Conservation (phyloP, 257 asterid genomes). For the Capsicum chinense region DNA sequence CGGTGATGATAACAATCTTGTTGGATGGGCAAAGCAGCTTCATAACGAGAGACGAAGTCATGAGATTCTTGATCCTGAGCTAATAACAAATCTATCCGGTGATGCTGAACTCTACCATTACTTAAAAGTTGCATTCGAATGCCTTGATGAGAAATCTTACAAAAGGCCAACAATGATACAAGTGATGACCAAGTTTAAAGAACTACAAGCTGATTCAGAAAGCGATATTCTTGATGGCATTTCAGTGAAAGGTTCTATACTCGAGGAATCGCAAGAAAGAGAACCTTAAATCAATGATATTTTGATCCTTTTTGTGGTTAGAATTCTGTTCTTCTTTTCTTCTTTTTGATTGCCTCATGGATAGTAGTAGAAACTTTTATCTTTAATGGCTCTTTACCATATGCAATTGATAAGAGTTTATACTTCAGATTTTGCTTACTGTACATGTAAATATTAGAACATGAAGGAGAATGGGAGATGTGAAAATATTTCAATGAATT, state of each 20-base stretch:
- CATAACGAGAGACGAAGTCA: conserved; percentile 59
- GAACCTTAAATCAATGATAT: conserved; percentile 40
- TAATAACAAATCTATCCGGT: conserved; percentile 57
- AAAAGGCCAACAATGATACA: conserved; percentile 93
- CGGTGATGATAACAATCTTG: conserved; percentile 91
- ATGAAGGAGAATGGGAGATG: not conserved
- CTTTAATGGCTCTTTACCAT: not conserved
- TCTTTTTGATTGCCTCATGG: conserved; percentile 20
- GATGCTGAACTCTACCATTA: conserved; percentile 78
- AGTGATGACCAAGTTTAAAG: conserved; percentile 94
- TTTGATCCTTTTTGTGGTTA: conserved; percentile 17
- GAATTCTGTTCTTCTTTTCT: not conserved
- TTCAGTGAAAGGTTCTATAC: conserved; percentile 67
- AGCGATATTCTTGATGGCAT: conserved; percentile 83
- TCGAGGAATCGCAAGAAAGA: conserved; percentile 77
- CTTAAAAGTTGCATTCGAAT: conserved; percentile 73
- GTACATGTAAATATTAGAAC: conserved; percentile 24
- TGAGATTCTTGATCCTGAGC: conserved; percentile 68
- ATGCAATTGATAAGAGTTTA: not conserved
- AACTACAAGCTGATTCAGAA: conserved; percentile 69
- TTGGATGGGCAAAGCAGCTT: conserved; percentile 95
- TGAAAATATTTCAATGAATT: conserved; percentile 10
- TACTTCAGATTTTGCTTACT: conserved; percentile 28
- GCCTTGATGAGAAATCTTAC: conserved; percentile 83
- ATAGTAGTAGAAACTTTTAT: conserved; percentile 22